Conservation (phyloP, 257 asterid species). For the Cinchona pubescens region DNA sequence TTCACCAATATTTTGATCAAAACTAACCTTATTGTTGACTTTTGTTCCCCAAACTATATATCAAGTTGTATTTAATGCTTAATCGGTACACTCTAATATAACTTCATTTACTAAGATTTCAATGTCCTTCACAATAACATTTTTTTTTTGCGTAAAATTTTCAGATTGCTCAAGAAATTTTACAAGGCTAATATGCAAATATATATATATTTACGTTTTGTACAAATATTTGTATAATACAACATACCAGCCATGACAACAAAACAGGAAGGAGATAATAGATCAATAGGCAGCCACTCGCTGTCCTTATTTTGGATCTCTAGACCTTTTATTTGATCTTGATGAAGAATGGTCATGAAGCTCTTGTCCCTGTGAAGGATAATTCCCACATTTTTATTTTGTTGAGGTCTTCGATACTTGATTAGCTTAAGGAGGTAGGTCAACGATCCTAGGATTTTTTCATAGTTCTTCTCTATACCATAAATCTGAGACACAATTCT, state of each 20-base stretch:
- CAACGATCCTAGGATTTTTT: conserved; percentile 38
- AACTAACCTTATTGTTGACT: too few species aligned
- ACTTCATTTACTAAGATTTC: too few species aligned
- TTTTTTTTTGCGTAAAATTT: too few species aligned
- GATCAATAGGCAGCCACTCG: conserved; percentile 47
- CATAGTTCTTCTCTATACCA: conserved; percentile 33
- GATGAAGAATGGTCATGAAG: conserved; percentile 59
- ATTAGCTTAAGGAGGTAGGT: conserved; percentile 61
- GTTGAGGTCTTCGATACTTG: conserved; percentile 48
- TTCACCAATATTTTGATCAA: too few species aligned
- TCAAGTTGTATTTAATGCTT: too few species aligned
- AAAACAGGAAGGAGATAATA: conserved; percentile 55
- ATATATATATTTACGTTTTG: too few species aligned
- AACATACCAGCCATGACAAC: too few species aligned
- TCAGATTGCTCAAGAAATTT: too few species aligned
- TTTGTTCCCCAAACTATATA: too few species aligned
- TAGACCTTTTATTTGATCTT: conserved; percentile 57
- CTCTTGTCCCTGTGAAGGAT: conserved; percentile 70
- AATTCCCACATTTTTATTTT: conserved; percentile 48
- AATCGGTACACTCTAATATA: too few species aligned
- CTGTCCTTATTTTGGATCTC: conserved; percentile 53
- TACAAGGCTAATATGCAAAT: too few species aligned
- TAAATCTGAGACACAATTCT: conserved; percentile 60
- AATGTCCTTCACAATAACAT: too few species aligned
- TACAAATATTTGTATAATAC: conserved; percentile 23